Percentiles rank a stretch among this genome's conserved stretches.
phyloP scores from a whole-genome alignment of 192 early-diverging fungal genomes.

The Coemansia sp. region DNA sequence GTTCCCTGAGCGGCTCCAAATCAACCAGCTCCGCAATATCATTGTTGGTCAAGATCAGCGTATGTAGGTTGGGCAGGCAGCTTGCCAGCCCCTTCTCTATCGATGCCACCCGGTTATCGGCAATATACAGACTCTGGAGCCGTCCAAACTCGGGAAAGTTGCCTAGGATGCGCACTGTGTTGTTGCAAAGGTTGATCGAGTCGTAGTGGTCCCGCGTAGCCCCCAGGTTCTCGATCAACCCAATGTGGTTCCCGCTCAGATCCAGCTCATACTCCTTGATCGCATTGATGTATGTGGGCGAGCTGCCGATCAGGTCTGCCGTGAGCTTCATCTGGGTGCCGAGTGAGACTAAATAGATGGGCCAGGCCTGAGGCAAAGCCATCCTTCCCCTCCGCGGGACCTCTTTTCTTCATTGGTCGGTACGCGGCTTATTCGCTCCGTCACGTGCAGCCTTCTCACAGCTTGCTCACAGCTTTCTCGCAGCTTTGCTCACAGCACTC shows the following conservation, averaged over 20 bases:
- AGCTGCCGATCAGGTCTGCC: conserved; percentile 60
- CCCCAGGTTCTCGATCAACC: conserved; percentile 90
- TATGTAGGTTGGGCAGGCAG: conserved; percentile 69
- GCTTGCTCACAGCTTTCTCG: too few species aligned
- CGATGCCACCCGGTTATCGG: conserved; percentile 83
- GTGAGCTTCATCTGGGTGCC: conserved; percentile 78
- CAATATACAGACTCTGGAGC: conserved; percentile 66
- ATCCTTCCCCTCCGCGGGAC: too few species aligned
- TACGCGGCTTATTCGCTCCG: too few species aligned
- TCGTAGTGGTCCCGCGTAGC: conserved; percentile 93
- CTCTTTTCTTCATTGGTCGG: too few species aligned
- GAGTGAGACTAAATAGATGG: too few species aligned
- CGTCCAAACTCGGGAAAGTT: conserved; percentile 83
- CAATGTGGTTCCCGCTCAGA: conserved; percentile 81
- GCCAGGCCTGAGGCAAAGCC: too few species aligned
- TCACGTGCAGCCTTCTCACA: too few species aligned
- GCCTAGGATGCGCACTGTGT: conserved; percentile 76
- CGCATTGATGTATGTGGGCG: conserved; percentile 73
- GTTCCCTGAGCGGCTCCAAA: conserved; percentile 62
- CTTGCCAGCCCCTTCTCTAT: conserved; percentile 64
- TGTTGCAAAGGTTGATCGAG: conserved; percentile 87
- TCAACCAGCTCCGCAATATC: conserved; percentile 76
- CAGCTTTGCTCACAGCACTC: neutral
- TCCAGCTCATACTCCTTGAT: conserved; percentile 87
- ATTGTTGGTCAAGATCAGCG: conserved; percentile 87